Evolutionary conservation across 208 protist species (phyloP).

Genomic region (Crithidia bombi): DNA sequence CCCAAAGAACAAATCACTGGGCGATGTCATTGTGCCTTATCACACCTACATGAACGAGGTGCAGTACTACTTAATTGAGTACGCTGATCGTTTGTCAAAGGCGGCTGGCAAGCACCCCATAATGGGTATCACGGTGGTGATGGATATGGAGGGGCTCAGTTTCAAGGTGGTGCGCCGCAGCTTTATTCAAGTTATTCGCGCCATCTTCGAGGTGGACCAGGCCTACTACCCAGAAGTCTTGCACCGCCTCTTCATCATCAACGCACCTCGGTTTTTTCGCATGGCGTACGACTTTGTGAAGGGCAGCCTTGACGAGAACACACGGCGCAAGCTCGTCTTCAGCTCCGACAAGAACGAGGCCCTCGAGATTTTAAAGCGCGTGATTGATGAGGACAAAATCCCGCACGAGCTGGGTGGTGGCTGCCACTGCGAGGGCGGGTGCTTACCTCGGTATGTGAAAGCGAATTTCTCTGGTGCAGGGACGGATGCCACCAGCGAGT

Average conservation of each 20-base stretch:
- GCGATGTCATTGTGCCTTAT: slow-evolving; percentile 60
- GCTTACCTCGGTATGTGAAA: slow-evolving; percentile 44
- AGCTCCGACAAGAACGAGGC: slow-evolving; percentile 52
- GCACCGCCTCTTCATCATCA: slow-evolving; percentile 79
- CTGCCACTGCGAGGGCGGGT: slow-evolving; percentile 64
- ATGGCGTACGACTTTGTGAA: slow-evolving; percentile 64
- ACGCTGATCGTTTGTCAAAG: slow-evolving; percentile 41
- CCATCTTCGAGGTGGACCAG: slow-evolving; percentile 71
- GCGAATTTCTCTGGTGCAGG: slow-evolving; percentile 8
- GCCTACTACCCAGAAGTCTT: slow-evolving; percentile 79
- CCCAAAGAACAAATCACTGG: slow-evolving; percentile 35
- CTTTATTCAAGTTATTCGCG: slow-evolving; percentile 50
- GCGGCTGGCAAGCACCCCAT: slow-evolving; percentile 41
- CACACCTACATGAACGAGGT: slow-evolving; percentile 85
- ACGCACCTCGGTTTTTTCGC: slow-evolving; percentile 53
- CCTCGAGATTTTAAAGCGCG: slow-evolving; percentile 40
- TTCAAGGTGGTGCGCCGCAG: slow-evolving; percentile 55
- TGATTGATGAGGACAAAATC: slow-evolving; percentile 76
- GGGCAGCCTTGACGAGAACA: slow-evolving; percentile 65
- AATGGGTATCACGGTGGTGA: slow-evolving; percentile 67
- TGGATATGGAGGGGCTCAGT: slow-evolving; percentile 64
- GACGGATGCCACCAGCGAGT: slow-evolving; percentile 12
- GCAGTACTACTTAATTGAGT: slow-evolving; percentile 63
- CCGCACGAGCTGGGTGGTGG: slow-evolving; percentile 58
- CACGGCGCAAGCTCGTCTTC: slow-evolving; percentile 70